Base-by-base conservation (phyloP, 257 asterid genomes). In the Jasminum sambac region DNA sequence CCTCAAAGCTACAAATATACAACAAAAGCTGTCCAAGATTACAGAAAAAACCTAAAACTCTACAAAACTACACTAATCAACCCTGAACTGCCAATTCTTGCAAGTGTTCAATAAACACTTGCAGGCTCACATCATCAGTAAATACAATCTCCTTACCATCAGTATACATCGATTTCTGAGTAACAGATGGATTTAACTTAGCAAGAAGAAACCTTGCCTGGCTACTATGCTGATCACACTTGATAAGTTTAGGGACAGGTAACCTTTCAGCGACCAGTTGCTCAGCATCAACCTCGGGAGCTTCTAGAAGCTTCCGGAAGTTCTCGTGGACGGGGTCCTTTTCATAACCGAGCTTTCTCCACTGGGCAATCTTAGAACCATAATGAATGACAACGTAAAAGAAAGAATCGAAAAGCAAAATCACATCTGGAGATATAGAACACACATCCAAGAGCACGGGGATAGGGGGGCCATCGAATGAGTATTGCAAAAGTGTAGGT, bases 151-250 rank as follows among this genome's bases (percentile, higher is more conserved):
- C 98, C 6, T 84, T 76, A 24, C 93, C 96, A 19, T 79, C 85
- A 0, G 75, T 38, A 64, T 85, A 61, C 0, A 78, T 84, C 11
- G 96, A 89, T 48, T 86, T 75, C 59, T 86, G 98, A 4, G 97
- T 91, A 13, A 89, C 87, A 1, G 99, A 94, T 10, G 99, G 99
- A 74, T 94, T 94, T 61, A 94, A 70, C 85, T 88, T 89, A 5
- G 98, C 96, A 38, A 94, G 95, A 67, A 94, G 95, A 83, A 88
- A 86, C 82, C 99, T 83, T 8, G 98, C 99, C 77, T 89, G 96
- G 79, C 99, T 94, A 69, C 99, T 75, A 61, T 94, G 99, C 72
- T 94, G 99, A 24, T 94, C 99, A 48, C 99, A 94, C 70, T 78
- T 91, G 2, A 91, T 65, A n/a, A 89, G 81, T 74, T 85, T 91